Evolutionary conservation across 2,329 filamentous ascomycete genomes (phyloP), one percentile per base, ranked within the genome.

Genomic region (Stemphylium vesicarium): DNA sequence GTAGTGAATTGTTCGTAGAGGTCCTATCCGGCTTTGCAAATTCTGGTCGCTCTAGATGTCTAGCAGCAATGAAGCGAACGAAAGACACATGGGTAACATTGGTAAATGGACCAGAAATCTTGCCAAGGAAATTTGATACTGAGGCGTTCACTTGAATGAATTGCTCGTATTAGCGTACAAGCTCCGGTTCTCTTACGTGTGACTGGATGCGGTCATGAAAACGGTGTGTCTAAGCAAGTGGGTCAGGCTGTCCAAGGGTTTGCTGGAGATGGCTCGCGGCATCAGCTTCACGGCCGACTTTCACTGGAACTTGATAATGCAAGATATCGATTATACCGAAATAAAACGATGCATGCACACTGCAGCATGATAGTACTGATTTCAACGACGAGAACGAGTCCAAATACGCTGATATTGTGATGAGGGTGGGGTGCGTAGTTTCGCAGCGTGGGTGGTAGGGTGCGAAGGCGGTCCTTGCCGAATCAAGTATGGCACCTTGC

Each of bases 351-450:
- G 43, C 47, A 55, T 20, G 24, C 15, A 16, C 56, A 56, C 52
- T 58, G 59, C 61, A 48, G 45, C 4, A 33, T 49, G 43, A 58
- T 56, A 55, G 26, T 50, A n/a, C 59, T 53, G 41, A 36, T 39
- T 54, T 42, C 32, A 75, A 74, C 78, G 86, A 85, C 77, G 78
- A 80, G 68, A 87, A 87, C 68, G 82, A 90, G 87, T 84, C 84
- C 81, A 87, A 86, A 80, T 83, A 89, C 76, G 79, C 77, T 70
- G 76, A 75, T 72, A 65, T 77, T 78, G 74, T 65, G 63, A 59
- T 62, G 64, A 61, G 61, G 60, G 64, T 50, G 58, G 56, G 56
- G 64, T 65, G 73, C 66, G 69, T 46, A 64, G 68, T 64, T 50
- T 59, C 44, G 50, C 42, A 52, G 60, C 68, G 69, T 61, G 18